phyloP scores from a whole-genome alignment of 495 filamentous ascomycete genomes.

The Bryoglossum gracile region DNA sequence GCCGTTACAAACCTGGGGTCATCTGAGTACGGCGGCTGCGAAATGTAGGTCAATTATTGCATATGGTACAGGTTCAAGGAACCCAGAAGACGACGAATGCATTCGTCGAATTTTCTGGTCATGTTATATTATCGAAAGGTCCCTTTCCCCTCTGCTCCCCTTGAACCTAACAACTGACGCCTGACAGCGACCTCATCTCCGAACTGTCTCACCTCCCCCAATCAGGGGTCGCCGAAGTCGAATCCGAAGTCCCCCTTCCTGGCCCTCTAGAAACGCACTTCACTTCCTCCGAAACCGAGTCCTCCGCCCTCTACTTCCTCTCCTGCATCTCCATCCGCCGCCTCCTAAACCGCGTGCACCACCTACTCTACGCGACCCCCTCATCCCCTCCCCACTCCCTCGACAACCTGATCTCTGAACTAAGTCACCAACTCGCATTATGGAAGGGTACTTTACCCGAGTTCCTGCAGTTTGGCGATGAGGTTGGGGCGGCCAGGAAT shows the following conservation, averaged over 20 bases:
- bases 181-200: slow-evolving; percentile 21
- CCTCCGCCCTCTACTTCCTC: slow-evolving; percentile 30
- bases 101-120: slow-evolving; percentile 42
- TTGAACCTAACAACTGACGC: too few species aligned
- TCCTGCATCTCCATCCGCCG: slow-evolving; percentile 34
- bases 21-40: slow-evolving; percentile 27
- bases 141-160: neutral
- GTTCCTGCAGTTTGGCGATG: slow-evolving; percentile 31
- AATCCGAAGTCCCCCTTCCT: slow-evolving; percentile 36
- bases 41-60: slow-evolving; percentile 35
- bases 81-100: slow-evolving; percentile 32
- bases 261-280: slow-evolving; percentile 26
- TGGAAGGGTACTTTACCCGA: slow-evolving; percentile 37
- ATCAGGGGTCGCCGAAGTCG: slow-evolving; percentile 37
- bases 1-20: slow-evolving; percentile 31
- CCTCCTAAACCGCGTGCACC: slow-evolving; percentile 31
- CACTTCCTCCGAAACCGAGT: slow-evolving; percentile 17
- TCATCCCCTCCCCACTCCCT: slow-evolving; percentile 32
- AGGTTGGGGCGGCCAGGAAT: slow-evolving; percentile 20
- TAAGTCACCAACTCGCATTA: slow-evolving; percentile 37
- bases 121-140: slow-evolving; percentile 40
- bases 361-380: slow-evolving; percentile 29
- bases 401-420: slow-evolving; percentile 33
- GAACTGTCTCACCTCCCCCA: slow-evolving; percentile 38
- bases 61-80: slow-evolving; percentile 19